A percentile compares a stretch with the other conserved stretches of the same genome.
phyloP scores from a whole-genome alignment of 2,329 filamentous ascomycete genomes.

The Grosmannia penicillata region DNA sequence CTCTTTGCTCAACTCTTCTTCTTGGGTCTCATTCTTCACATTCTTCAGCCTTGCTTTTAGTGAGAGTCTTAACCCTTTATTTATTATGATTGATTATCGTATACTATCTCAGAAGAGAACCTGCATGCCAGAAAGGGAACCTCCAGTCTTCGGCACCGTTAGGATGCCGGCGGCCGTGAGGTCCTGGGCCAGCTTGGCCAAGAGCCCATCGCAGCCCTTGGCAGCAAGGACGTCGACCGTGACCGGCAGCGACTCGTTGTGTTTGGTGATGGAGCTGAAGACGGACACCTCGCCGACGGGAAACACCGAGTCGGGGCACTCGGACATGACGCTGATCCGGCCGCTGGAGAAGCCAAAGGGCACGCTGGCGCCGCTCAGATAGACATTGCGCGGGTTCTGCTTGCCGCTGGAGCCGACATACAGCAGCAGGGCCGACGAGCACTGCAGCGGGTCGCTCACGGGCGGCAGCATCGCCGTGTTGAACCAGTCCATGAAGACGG shows the following conservation, averaged over 20 bases:
- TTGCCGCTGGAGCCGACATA: slow-evolving; percentile 22
- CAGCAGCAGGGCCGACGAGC: slow-evolving; percentile 32
- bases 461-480: slow-evolving; percentile 26
- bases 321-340: slow-evolving; percentile 20
- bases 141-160: slow-evolving; percentile 19
- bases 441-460: slow-evolving; percentile 21
- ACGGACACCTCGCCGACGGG: slow-evolving; percentile 24
- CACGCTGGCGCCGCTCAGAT: slow-evolving; percentile 24
- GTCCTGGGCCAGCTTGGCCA: slow-evolving; percentile 37
- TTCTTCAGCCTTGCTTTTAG: no score
- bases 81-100: no score
- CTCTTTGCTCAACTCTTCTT: no score
- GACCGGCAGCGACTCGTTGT: slow-evolving; percentile 37
- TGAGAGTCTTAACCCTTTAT: no score
- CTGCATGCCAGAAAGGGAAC: not conserved
- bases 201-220: slow-evolving; percentile 44
- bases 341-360: slow-evolving; percentile 29
- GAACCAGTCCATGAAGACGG: slow-evolving; percentile 30
- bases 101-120: not conserved
- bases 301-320: slow-evolving; percentile 25
- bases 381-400: slow-evolving; percentile 18
- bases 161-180: slow-evolving; percentile 33
- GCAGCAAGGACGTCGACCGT: slow-evolving; percentile 41
- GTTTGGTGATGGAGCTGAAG: slow-evolving; percentile 24
- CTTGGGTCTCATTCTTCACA: no score